Evolutionary conservation across 352 stramenopile genomes (phyloP).

Genomic region (Pythium folliculosum): DNA sequence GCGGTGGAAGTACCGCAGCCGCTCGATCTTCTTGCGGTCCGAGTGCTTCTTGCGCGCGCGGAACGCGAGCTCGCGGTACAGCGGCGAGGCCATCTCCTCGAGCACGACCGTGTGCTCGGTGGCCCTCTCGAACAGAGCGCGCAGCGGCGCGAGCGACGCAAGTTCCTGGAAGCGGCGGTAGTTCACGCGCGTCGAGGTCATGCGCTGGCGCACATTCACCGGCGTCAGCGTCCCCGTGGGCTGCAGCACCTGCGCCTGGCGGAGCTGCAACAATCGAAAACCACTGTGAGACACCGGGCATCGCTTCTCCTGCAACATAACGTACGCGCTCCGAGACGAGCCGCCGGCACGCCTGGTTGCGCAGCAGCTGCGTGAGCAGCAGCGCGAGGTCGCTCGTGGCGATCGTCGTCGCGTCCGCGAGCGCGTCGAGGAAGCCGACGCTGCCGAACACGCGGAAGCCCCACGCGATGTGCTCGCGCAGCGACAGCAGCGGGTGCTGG

Average conservation of each 20-base stretch:
- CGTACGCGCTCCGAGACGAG: slow-evolving; percentile 54
- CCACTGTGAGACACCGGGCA: neutral
- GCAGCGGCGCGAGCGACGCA: slow-evolving; percentile 44
- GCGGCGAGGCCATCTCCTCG: slow-evolving; percentile 52
- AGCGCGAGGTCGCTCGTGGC: slow-evolving; percentile 41
- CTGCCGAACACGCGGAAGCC: slow-evolving; percentile 60
- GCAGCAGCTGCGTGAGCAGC: slow-evolving; percentile 55
- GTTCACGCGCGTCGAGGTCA: slow-evolving; percentile 41
- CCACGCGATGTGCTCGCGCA: slow-evolving; percentile 60
- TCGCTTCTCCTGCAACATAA: neutral
- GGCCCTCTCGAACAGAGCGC: slow-evolving; percentile 40
- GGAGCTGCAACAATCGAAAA: slow-evolving; percentile 35
- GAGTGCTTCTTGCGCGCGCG: slow-evolving; percentile 47
- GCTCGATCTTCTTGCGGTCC: slow-evolving; percentile 49
- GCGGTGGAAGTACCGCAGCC: slow-evolving; percentile 51
- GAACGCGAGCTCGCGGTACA: slow-evolving; percentile 60
- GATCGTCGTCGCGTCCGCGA: slow-evolving; percentile 36
- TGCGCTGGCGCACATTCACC: slow-evolving; percentile 25
- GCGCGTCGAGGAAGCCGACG: slow-evolving; percentile 47
- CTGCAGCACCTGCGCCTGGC: slow-evolving; percentile 44
- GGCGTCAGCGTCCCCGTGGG: slow-evolving; percentile 30
- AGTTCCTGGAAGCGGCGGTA: slow-evolving; percentile 50
- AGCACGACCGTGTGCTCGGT: slow-evolving; percentile 50
- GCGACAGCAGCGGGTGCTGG: slow-evolving; percentile 50
- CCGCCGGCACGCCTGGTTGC: slow-evolving; percentile 46